phyloP scores from a whole-genome alignment of 2,329 filamentous ascomycete genomes.

The Trichoderma sp. region DNA sequence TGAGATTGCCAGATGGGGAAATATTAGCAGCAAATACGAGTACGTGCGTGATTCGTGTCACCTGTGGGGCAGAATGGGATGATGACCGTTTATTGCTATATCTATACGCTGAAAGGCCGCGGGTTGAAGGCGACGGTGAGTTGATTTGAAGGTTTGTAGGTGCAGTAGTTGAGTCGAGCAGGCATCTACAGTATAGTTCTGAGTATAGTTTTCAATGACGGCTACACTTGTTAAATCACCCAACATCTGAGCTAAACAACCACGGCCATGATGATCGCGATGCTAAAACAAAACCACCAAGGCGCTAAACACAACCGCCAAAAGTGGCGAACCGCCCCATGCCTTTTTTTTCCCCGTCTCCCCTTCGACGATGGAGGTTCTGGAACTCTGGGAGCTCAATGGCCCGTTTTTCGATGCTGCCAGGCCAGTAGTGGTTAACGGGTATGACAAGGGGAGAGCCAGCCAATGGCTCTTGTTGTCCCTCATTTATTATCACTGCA shows the following conservation, averaged over 20 bases:
- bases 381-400: not conserved
- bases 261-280: not conserved
- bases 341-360: not conserved
- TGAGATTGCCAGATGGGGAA: not conserved
- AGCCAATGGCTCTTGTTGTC: not conserved
- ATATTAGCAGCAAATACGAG: not conserved
- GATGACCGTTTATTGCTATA: not conserved
- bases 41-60: not conserved
- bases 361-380: not conserved
- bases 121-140: not conserved
- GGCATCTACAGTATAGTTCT: too few species aligned
- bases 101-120: not conserved
- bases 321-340: not conserved
- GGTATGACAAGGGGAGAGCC: slow-evolving; percentile 3
- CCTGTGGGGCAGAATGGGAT: not conserved
- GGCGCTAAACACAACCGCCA: not conserved
- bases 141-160: not conserved
- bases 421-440: not conserved
- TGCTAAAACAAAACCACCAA: not conserved
- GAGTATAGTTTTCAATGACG: not conserved
- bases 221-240: too few species aligned
- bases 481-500: not conserved
- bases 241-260: not conserved
- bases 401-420: not conserved
- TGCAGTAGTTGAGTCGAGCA: too few species aligned